Evolutionary conservation across 768 basidiomycete species (phyloP).

Genomic region (Roridomyces roridus): DNA sequence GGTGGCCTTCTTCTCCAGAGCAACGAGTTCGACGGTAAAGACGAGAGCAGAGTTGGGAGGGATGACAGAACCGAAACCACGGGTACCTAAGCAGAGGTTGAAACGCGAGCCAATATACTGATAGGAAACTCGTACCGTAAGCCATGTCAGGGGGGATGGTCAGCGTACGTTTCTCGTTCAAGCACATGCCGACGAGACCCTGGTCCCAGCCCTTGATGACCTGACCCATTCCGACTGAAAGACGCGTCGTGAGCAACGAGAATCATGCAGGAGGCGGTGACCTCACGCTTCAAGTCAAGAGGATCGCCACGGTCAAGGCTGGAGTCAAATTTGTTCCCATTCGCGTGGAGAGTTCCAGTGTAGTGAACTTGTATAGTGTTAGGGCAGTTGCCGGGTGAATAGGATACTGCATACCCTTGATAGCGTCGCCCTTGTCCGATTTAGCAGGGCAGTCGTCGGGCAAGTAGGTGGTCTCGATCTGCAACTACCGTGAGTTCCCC

Average conservation of each 20-base stretch:
- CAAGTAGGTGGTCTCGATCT: slow-evolving; percentile 64
- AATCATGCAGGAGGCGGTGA: neutral
- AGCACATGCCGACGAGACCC: slow-evolving; percentile 84
- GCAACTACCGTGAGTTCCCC: slow-evolving; percentile 29
- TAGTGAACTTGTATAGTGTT: too few species aligned
- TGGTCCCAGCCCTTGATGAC: slow-evolving; percentile 90
- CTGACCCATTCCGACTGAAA: slow-evolving; percentile 75
- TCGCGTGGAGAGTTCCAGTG: slow-evolving; percentile 81
- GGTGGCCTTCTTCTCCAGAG: slow-evolving; percentile 52
- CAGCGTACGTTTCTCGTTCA: slow-evolving; percentile 86
- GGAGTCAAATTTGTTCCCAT: slow-evolving; percentile 89
- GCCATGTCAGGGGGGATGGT: slow-evolving; percentile 83
- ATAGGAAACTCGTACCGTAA: slow-evolving; percentile 71
- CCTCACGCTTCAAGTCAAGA: slow-evolving; percentile 78
- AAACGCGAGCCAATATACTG: neutral
- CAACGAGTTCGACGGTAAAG: slow-evolving; percentile 87
- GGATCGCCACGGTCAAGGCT: slow-evolving; percentile 79
- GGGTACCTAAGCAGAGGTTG: slow-evolving; percentile 52
- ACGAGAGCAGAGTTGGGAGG: slow-evolving; percentile 81
- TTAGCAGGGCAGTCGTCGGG: slow-evolving; percentile 63
- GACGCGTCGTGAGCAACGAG: neutral
- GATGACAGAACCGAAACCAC: slow-evolving; percentile 80
- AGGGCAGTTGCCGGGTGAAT: too few species aligned
- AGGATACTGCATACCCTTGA: too few species aligned
- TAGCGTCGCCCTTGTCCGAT: slow-evolving; percentile 64